phyloP scores from a whole-genome alignment of 2,329 filamentous ascomycete genomes.

The Trichoderma sp. region DNA sequence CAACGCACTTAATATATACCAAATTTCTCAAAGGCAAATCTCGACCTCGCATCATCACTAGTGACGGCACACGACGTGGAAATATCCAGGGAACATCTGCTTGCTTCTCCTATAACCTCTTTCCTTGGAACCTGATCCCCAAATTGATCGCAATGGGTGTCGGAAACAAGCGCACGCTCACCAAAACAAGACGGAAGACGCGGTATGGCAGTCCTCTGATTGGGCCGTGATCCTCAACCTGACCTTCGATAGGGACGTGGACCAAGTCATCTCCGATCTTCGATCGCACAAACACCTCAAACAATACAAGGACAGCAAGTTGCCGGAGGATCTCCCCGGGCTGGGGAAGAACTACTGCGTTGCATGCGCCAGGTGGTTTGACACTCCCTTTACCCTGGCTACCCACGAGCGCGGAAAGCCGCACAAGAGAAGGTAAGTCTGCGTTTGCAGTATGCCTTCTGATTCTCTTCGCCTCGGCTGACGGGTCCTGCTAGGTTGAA shows the following conservation, averaged over 20 bases:
- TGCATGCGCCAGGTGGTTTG: slow-evolving; percentile 96
- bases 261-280: slow-evolving; percentile 87
- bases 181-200: slow-evolving; percentile 67
- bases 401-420: slow-evolving; percentile 84
- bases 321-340: slow-evolving; percentile 82
- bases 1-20: too few relatives aligned
- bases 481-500: slow-evolving; percentile 62
- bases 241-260: slow-evolving; percentile 68
- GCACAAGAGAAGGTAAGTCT: slow-evolving; percentile 75
- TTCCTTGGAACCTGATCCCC: not conserved
- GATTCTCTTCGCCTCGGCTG: slow-evolving; percentile 33
- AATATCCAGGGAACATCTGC: not conserved
- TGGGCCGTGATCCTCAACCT: not conserved
- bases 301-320: slow-evolving; percentile 76
- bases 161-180: slow-evolving; percentile 65
- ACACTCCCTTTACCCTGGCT: slow-evolving; percentile 74
- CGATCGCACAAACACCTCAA: slow-evolving; percentile 76
- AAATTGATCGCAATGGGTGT: slow-evolving; percentile 62
- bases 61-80: too few relatives aligned
- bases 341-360: slow-evolving; percentile 85
- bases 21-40: too few relatives aligned
- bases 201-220: slow-evolving; percentile 7
- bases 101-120: not conserved
- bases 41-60: too few relatives aligned
- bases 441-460: not conserved